phyloP scores from a whole-genome alignment of 257 asterid genomes.

The Solanum megistacrolobum region DNA sequence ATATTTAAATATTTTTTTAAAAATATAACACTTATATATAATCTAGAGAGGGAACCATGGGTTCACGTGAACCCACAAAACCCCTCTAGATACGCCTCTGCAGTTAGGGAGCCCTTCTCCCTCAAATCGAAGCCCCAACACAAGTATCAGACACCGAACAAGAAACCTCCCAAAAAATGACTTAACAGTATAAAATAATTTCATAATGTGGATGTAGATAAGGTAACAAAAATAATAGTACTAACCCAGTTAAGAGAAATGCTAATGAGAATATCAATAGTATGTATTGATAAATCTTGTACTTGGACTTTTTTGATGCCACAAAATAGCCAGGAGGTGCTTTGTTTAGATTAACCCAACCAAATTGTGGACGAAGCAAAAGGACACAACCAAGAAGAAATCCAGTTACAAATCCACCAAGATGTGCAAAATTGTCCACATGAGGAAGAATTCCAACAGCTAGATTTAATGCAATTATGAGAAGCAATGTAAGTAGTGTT shows the following conservation, averaged over 20 bases:
- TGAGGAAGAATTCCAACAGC: constrained; percentile 96
- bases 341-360: constrained; percentile 35
- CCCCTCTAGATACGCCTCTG: too few species aligned
- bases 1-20: too few species aligned
- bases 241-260: constrained; percentile 42
- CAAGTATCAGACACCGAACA: background rate
- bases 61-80: too few species aligned
- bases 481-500: constrained; percentile 47
- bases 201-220: too few species aligned
- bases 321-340: constrained; percentile 24
- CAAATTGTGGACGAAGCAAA: constrained; percentile 80
- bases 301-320: constrained; percentile 41
- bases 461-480: constrained; percentile 60
- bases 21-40: too few species aligned
- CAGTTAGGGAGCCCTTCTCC: background rate
- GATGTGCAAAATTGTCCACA: constrained; percentile 92
- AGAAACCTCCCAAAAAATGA: too few species aligned
- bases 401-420: constrained; percentile 82
- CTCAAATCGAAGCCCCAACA: background rate
- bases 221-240: too few species aligned
- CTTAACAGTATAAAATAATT: too few species aligned
- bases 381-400: constrained; percentile 70
- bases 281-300: constrained; percentile 54
- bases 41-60: too few species aligned
- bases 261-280: constrained; percentile 29